phyloP scores from a whole-genome alignment of 768 basidiomycete species.

The Galerina marginata region DNA sequence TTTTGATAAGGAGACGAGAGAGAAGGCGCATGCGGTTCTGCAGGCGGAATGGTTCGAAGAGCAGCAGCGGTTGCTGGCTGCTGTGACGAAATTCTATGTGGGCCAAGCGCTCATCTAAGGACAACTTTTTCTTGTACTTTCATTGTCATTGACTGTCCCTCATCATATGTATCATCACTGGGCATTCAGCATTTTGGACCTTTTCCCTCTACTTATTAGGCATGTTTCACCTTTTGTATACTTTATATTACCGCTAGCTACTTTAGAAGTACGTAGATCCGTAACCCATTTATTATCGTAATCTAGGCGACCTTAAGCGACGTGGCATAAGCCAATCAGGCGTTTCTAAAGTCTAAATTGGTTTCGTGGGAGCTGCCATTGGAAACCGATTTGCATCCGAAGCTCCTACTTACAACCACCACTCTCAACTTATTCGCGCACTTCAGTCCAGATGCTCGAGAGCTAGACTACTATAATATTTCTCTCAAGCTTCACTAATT shows the following conservation, averaged over 20 bases:
- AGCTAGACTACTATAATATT: constrained; percentile 3
- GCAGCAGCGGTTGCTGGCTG: constrained; percentile 45
- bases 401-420: not conserved
- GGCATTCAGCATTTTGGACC: constrained; percentile 13
- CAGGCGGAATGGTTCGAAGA: constrained; percentile 62
- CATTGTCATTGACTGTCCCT: not conserved
- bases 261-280: not conserved
- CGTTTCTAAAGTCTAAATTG: not conserved
- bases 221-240: not conserved
- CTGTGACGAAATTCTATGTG: constrained; percentile 48
- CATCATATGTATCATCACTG: constrained; percentile 15
- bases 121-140: not conserved
- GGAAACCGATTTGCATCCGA: not conserved
- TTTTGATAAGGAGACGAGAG: constrained; percentile 63
- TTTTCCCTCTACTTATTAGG: not conserved
- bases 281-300: not conserved
- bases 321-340: not conserved
- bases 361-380: too few relatives aligned
- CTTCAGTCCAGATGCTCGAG: constrained; percentile 2
- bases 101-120: constrained; percentile 35
- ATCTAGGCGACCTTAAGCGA: not conserved
- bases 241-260: constrained; percentile 6
- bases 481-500: not conserved
- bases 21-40: constrained; percentile 59
- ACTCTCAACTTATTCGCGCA: constrained; percentile 2